Conservation (phyloP, 805 yeast genomes). For the Isabelozyma pseudorhagii region DNA sequence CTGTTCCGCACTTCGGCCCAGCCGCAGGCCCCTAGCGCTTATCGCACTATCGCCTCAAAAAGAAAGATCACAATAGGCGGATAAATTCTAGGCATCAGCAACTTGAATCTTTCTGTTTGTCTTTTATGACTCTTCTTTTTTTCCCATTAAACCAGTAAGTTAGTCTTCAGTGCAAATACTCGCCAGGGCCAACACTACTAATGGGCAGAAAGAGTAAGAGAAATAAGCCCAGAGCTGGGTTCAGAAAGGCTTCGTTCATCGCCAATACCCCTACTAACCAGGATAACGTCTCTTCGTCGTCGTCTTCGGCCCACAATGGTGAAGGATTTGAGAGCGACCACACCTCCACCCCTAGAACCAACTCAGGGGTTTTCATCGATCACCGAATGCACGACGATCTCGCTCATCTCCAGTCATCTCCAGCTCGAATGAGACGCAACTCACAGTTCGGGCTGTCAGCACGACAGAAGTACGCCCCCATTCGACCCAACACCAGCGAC, state of each 20-base stretch:
- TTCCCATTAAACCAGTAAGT: too few species aligned
- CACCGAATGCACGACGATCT: slow-evolving; percentile 25
- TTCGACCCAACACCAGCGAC: slow-evolving; percentile 3
- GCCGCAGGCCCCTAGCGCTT: too few species aligned
- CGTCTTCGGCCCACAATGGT: slow-evolving; percentile 9
- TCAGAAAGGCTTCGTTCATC: neutral
- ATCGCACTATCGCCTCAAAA: too few species aligned
- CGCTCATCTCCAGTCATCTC: slow-evolving; percentile 24
- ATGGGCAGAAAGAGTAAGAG: neutral
- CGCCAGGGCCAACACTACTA: too few species aligned
- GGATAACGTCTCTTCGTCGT: slow-evolving; percentile 2
- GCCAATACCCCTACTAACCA: neutral
- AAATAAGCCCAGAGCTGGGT: neutral
- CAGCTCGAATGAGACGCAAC: slow-evolving; percentile 24
- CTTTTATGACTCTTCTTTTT: too few species aligned
- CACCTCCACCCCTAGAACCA: neutral
- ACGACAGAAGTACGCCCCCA: neutral
- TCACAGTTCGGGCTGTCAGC: slow-evolving; percentile 1
- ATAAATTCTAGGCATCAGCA: too few species aligned
- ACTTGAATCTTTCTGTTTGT: too few species aligned
- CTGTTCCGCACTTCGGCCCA: too few species aligned
- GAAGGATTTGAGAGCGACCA: neutral
- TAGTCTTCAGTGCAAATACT: too few species aligned
- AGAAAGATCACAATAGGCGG: too few species aligned
- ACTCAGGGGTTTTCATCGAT: slow-evolving; percentile 18